Conservation (phyloP, 106 monocot species). For the Triglochin maritima region DNA sequence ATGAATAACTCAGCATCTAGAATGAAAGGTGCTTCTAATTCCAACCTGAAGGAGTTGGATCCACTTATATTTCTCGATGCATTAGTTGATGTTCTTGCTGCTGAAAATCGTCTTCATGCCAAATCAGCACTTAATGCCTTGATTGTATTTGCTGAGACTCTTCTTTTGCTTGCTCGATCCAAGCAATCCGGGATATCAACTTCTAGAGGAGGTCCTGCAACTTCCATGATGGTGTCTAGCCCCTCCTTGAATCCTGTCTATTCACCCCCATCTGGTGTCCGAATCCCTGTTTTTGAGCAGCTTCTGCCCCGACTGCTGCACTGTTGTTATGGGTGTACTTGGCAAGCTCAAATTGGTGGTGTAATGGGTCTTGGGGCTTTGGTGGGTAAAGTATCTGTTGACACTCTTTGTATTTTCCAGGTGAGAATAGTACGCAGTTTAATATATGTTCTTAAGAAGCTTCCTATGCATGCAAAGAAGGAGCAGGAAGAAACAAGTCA, state of each 20-base stretch:
- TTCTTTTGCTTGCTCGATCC: slow-evolving; percentile 73
- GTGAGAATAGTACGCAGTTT: slow-evolving; percentile 81
- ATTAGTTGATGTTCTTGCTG: slow-evolving; percentile 84
- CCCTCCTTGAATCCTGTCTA: slow-evolving; percentile 91
- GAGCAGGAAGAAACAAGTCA: slow-evolving; percentile 99
- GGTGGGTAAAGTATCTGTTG: slow-evolving; percentile 94
- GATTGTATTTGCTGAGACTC: slow-evolving; percentile 73
- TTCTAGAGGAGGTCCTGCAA: slow-evolving; percentile 69
- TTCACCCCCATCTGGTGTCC: slow-evolving; percentile 72
- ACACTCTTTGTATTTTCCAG: slow-evolving; percentile 73
- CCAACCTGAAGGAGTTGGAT: slow-evolving; percentile 92
- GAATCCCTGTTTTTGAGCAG: slow-evolving; percentile 89
- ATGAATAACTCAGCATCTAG: slow-evolving; percentile 29
- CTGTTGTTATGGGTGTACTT: slow-evolving; percentile 94
- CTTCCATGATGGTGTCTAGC: slow-evolving; percentile 94
- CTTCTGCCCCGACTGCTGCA: slow-evolving; percentile 88
- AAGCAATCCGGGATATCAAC: slow-evolving; percentile 53
- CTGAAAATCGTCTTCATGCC: slow-evolving; percentile 75
- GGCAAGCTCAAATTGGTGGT: slow-evolving; percentile 98
- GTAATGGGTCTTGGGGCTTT: slow-evolving; percentile 92
- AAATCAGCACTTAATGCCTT: slow-evolving; percentile 72
- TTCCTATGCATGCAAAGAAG: slow-evolving; percentile 85
- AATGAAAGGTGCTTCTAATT: slow-evolving; percentile 32
- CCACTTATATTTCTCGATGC: slow-evolving; percentile 92
- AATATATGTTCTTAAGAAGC: slow-evolving; percentile 83